Conservation (phyloP, 305 asterid species). For the Caryopteris hybrid region DNA sequence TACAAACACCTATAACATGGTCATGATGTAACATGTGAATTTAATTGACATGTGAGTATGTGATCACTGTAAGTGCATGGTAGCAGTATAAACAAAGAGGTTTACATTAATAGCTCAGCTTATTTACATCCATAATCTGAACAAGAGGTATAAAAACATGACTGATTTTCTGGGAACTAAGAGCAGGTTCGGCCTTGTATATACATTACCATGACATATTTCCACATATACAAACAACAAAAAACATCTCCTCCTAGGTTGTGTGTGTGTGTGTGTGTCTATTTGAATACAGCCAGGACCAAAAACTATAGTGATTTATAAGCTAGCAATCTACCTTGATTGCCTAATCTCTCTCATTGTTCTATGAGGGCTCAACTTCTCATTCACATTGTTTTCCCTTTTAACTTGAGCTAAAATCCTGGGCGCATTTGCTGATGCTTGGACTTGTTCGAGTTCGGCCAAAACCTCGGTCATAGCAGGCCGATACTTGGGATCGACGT, state of each 20-base stretch:
- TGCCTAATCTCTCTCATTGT: slow-evolving; percentile 20
- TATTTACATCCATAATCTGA: background rate
- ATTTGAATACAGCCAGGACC: background rate
- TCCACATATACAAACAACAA: background rate
- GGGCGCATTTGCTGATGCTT: slow-evolving; percentile 19
- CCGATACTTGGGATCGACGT: slow-evolving; percentile 45
- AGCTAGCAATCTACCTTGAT: slow-evolving; percentile 15
- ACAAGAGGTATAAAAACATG: background rate
- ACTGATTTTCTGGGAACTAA: background rate
- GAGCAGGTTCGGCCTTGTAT: background rate
- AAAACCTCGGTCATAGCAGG: slow-evolving; percentile 69
- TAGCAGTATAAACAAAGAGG: no score
- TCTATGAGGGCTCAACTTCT: slow-evolving; percentile 20
- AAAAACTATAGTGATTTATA: background rate
- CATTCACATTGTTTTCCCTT: background rate
- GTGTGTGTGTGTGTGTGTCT: background rate
- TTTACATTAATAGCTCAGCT: background rate
- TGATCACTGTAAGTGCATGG: no score
- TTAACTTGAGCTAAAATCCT: slow-evolving; percentile 2
- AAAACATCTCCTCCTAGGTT: background rate
- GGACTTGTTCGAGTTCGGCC: slow-evolving; percentile 46
- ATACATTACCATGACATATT: background rate
- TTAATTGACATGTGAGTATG: no score
- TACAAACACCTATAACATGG: no score
- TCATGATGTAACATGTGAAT: no score